Base-by-base conservation (phyloP, 208 protist species). In the Acanthamoeba comandoni region DNA sequence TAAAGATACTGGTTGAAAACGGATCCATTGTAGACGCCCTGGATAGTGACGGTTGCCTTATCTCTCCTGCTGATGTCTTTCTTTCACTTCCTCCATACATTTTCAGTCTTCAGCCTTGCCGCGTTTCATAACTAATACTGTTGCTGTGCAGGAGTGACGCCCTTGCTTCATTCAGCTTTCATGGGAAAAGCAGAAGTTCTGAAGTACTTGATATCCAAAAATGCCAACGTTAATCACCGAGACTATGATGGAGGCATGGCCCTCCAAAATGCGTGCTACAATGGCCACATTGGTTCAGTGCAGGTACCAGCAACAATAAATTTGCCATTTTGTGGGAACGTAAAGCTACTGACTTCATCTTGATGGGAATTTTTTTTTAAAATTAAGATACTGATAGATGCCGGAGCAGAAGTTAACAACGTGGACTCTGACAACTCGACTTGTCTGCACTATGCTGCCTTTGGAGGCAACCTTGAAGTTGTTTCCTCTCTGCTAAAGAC, bases 101-200 rank as follows among this genome's bases (percentile, higher is more conserved):
- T 1, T 43, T 43, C 2, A 7, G 1, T 43, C 35, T 43, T 43
- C 35, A 43, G 1, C 35, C 35, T 43, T 1, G 5, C 2, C 35
- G 1, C 35, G n/a, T 43, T 43, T 43, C 35, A 7, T 5, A 43
- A 43, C 35, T 43, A 7, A 43, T 43, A 7, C 2, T 43, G 5
- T 43, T 43, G 5, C 35, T 5, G 35, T 43, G 71, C 53, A 7
- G 15, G 9, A 17, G 79, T 15, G 8, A 87, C 77, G 12, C 51
- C 77, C 4, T 26, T 82, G 71, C 71, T 82, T 39, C 71, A 82
- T 51, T 39, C 71, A 15, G 71, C 71, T 11, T 82, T 82, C 71
- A 82, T 55, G 71, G 71, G 71, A 15, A 39, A 57, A 17, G 49
- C 8, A 13, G 67, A 24, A n/a, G 43, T 77, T n/a, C 26, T 77